Evolutionary conservation across 148 eudicot genomes (phyloP).

Genomic region (Spergularia marina): DNA sequence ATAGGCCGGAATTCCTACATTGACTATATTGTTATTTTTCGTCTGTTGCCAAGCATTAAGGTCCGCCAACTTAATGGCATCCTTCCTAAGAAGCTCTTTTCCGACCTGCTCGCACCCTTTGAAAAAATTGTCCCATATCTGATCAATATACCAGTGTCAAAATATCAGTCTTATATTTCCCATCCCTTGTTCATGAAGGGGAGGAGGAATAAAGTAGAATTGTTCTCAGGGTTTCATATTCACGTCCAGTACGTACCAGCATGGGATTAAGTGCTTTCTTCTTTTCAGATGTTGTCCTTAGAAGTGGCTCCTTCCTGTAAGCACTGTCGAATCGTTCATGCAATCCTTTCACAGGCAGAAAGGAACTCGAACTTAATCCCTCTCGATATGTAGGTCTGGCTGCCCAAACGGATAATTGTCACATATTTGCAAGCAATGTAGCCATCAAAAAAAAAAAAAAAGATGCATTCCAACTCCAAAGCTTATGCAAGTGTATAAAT

Average conservation of each 20-base stretch:
- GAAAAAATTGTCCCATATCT: constrained; percentile 38
- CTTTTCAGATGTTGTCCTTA: constrained; percentile 32
- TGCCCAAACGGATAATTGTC: constrained; percentile 25
- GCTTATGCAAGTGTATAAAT: background rate
- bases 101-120: constrained; percentile 22
- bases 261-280: constrained; percentile 27
- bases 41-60: constrained; percentile 32
- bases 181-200: background rate
- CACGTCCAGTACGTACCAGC: constrained; percentile 23
- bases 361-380: constrained; percentile 10
- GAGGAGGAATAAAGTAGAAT: background rate
- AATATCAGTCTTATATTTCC: background rate
- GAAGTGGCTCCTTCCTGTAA: constrained; percentile 28
- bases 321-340: constrained; percentile 23
- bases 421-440: constrained; percentile 11
- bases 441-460: background rate
- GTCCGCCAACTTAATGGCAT: constrained; percentile 27
- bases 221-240: background rate
- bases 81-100: constrained; percentile 30
- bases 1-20: constrained; percentile 32
- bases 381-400: constrained; percentile 33
- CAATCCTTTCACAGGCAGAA: constrained; percentile 30
- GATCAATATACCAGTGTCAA: constrained; percentile 8
- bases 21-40: constrained; percentile 29
- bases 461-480: background rate